These are phyloP conservation scores for Sisymbrium irio DNA, from an alignment of 345 rosid genomes.

Conservation along the genomic window DNA sequence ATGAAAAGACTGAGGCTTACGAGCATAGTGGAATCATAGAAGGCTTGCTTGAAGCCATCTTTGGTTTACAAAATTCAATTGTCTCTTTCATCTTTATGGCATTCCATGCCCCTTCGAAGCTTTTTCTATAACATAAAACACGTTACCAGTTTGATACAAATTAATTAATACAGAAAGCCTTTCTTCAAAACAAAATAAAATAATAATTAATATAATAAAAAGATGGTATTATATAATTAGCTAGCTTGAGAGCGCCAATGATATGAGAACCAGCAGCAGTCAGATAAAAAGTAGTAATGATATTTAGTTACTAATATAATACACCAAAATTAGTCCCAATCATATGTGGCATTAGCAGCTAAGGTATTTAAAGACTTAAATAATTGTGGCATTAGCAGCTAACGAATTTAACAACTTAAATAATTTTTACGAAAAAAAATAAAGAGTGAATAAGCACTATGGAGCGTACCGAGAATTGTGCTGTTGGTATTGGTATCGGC, in stretches of 20 bases:
- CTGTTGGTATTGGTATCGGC: constrained; percentile 36
- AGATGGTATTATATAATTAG: background rate
- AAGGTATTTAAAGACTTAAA: no score
- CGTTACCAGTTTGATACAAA: constrained; percentile 8
- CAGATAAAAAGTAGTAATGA: constrained; percentile 10
- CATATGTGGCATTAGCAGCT: background rate
- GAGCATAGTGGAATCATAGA: constrained; percentile 57
- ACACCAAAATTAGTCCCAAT: constrained; percentile 8
- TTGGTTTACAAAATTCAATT: constrained; percentile 35
- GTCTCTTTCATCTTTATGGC: constrained; percentile 39
- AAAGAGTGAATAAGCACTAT: background rate
- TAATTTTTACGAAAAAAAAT: no score
- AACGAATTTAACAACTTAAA: no score
- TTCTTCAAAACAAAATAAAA: no score
- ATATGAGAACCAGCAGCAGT: background rate
- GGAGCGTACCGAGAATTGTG: constrained; percentile 37
- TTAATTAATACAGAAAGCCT: background rate
- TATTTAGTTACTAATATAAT: background rate
- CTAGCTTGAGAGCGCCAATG: background rate
- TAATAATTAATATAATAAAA: no score
- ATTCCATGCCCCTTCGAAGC: constrained; percentile 40
- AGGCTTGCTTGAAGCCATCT: constrained; percentile 34
- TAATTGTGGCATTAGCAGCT: no score
- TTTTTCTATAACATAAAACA: constrained; percentile 32
- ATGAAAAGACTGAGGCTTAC: constrained; percentile 39